A percentile compares a stretch with the other conserved stretches of the same genome.
phyloP scores from a whole-genome alignment of 306 rosid species.

The Fragaria iinumae region DNA sequence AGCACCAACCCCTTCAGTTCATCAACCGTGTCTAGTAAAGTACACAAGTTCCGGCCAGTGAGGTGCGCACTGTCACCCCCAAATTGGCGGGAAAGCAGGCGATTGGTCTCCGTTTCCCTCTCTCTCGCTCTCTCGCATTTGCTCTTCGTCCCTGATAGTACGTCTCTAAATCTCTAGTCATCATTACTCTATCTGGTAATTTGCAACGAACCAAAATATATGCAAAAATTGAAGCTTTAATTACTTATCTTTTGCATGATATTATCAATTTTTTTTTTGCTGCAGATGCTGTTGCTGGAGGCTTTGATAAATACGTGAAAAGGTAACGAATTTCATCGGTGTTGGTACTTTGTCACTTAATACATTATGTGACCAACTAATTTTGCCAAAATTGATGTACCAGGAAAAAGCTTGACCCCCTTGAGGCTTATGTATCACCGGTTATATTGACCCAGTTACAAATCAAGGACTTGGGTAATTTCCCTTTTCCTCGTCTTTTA shows the following conservation, averaged over 20 bases:
- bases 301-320: slow-evolving; percentile 72
- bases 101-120: slow-evolving; percentile 60
- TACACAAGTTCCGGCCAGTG: slow-evolving; percentile 27
- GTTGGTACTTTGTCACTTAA: not conserved
- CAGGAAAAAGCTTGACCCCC: slow-evolving; percentile 87
- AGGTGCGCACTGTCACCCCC: slow-evolving; percentile 56
- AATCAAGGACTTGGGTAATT: slow-evolving; percentile 79
- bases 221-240: not conserved
- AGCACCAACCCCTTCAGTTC: slow-evolving; percentile 31
- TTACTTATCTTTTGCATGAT: not conserved
- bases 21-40: not conserved
- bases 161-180: not conserved
- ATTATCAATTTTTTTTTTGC: not conserved
- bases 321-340: slow-evolving; percentile 36
- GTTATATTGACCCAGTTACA: slow-evolving; percentile 79
- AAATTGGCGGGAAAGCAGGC: slow-evolving; percentile 62
- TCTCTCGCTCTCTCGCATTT: slow-evolving; percentile 55
- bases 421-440: slow-evolving; percentile 80
- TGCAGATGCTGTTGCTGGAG: slow-evolving; percentile 65
- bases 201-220: not conserved
- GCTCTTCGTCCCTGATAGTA: slow-evolving; percentile 54
- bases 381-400: slow-evolving; percentile 13
- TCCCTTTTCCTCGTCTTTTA: not conserved
- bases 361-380: slow-evolving; percentile 10
- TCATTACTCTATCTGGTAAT: not conserved